These are phyloP conservation scores for Penicillium paneum DNA, from an alignment of 2,329 filamentous ascomycete species.

Conservation along the genomic window DNA sequence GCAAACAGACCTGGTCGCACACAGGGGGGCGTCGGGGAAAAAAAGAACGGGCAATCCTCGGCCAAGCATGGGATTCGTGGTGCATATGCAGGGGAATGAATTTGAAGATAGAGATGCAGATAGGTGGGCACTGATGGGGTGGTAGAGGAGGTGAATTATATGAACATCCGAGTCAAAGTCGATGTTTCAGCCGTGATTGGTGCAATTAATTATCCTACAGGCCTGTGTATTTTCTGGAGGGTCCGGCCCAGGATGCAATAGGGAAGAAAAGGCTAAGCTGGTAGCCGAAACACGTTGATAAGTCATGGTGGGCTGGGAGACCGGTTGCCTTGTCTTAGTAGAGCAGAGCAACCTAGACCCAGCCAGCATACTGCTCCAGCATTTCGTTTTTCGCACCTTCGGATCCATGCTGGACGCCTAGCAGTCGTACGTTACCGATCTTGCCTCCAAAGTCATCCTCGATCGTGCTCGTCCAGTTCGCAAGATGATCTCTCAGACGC, in stretches of 20 bases:
- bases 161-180: background rate
- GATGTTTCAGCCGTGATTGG: constrained; percentile 6
- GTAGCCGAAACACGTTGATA: constrained; percentile 1
- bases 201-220: constrained; percentile 6
- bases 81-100: constrained; percentile 11
- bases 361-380: constrained; percentile 38
- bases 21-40: background rate
- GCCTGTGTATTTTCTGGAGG: constrained; percentile 3
- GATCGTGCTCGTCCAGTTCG: constrained; percentile 58
- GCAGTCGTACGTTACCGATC: constrained; percentile 45
- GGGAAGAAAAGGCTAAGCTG: background rate
- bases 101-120: constrained; percentile 1
- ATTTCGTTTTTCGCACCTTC: constrained; percentile 45
- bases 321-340: constrained; percentile 3
- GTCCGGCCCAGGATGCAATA: constrained; percentile 3
- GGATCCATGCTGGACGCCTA: constrained; percentile 47
- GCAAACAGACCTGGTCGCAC: constrained; percentile 10
- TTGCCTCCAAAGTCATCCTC: constrained; percentile 46
- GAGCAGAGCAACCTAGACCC: constrained; percentile 27
- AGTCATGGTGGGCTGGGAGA: background rate
- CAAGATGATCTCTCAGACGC: constrained; percentile 61
- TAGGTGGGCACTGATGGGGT: background rate
- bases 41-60: background rate
- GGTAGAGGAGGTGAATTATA: background rate
- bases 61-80: constrained; percentile 1